Conservation (phyloP, 2,329 filamentous ascomycete species). For the Alternaria dauci region DNA sequence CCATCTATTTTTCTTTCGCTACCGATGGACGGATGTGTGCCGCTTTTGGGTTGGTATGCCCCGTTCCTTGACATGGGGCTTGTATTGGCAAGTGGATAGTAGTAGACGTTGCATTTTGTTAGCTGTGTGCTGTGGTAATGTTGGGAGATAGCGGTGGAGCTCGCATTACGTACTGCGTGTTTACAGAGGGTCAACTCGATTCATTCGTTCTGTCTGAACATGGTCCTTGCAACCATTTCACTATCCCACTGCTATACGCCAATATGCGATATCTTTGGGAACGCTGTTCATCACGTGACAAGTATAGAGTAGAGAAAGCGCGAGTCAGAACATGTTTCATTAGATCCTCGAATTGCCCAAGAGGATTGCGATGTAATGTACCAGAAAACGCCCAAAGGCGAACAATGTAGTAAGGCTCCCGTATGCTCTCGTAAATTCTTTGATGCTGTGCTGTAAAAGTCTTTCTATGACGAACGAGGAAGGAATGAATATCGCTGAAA, state of each 20-base stretch:
- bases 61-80: neutral
- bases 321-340: conserved; percentile 6
- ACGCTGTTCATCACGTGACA: neutral
- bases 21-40: neutral
- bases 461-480: conserved; percentile 8
- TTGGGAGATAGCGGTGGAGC: neutral
- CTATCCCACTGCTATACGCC: neutral
- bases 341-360: conserved; percentile 7
- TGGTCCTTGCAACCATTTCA: neutral
- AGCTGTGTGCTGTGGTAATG: neutral
- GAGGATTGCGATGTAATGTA: neutral
- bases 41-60: neutral
- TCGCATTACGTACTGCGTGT: conserved; percentile 2
- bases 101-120: neutral
- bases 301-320: neutral
- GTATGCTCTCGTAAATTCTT: conserved; percentile 16
- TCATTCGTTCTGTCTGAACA: neutral
- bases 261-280: neutral
- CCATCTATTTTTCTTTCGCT: neutral
- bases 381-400: conserved; percentile 5
- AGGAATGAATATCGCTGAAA: neutral
- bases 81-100: neutral
- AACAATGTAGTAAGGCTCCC: conserved; percentile 18
- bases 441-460: neutral
- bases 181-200: neutral